A percentile compares a stretch with the other conserved stretches of the same genome.
Conservation (phyloP, 2,329 filamentous ascomycete genomes). For the Ophiostoma montium region DNA sequence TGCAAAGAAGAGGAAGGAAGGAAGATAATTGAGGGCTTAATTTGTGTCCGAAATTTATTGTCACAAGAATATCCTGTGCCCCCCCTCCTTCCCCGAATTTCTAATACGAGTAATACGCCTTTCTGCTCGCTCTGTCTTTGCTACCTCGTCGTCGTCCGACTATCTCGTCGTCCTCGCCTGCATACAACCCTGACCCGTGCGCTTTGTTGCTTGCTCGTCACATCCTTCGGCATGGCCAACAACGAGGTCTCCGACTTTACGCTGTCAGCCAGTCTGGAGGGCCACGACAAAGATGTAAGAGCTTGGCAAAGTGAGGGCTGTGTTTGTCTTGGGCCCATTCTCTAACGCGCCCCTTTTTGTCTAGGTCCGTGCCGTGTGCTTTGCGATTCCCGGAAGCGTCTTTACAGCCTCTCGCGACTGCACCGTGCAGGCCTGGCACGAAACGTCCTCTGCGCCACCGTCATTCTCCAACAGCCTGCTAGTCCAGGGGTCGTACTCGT, state of each 20-base stretch:
- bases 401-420: slow-evolving; percentile 85
- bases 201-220: no score
- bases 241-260: background rate
- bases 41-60: no score
- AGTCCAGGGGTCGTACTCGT: slow-evolving; percentile 67
- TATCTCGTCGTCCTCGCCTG: background rate
- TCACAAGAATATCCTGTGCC: no score
- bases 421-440: slow-evolving; percentile 77
- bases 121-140: no score
- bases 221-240: background rate
- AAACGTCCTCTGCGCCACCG: slow-evolving; percentile 42
- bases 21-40: no score
- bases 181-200: no score
- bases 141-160: background rate
- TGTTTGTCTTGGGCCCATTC: background rate
- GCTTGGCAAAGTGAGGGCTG: background rate
- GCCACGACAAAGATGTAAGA: slow-evolving; percentile 1
- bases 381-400: slow-evolving; percentile 53
- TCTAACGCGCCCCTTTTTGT: background rate
- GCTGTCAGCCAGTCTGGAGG: background rate
- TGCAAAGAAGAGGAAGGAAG: background rate
- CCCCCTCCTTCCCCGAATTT: no score
- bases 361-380: slow-evolving; percentile 80
- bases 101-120: no score
- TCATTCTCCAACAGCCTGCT: slow-evolving; percentile 65